Base-by-base conservation (phyloP, 352 stramenopile species). In the Globisporangium radiosum region DNA sequence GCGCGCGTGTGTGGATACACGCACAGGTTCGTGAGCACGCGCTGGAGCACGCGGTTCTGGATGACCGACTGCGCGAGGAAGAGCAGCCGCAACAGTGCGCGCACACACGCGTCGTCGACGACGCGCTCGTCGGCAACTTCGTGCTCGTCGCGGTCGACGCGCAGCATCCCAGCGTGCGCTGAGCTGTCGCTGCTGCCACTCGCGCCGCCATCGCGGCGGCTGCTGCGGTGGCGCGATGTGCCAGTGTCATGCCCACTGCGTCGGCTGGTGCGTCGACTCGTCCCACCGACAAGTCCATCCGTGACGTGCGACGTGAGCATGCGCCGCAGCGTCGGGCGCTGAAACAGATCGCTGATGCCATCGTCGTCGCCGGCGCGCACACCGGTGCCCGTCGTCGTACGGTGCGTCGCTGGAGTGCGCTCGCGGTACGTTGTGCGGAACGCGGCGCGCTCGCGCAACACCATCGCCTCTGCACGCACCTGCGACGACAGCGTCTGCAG, bases 381-480 rank as follows among this genome's bases (percentile, higher is more conserved):
- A 58, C 56, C 62, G 25, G 25, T 33, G 25, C 25, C 25, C 25
- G 25, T 33, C 55, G 11, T 39, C 43, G 51, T 14, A 3, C 70
- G 69, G 17, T 66, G 62, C 3, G 70, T 56, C 42, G 70, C 66
- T 13, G 65, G 66, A 14, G 81, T 73, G 47, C 80, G 76, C 14
- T 85, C 76, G 51, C 80, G 76, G 60, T 89, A 92, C 11, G 72
- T 78, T 33, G 76, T 76, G 45, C 76, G 82, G 54, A 93, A 94
- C 3, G 83, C 81, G 33, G 91, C 89, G 15, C 96, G 82, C 65
- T 99, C 97, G 48, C 96, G 79, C 38, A 99, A 68, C 33, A 98
- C 70, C 78, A 98, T 94, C 5, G 97, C 97, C 70, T 99, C 97
- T 7, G 94, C 91, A 59, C 95, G 79, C 10, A 99, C 81, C 67